Evolutionary conservation across 169 alveolate species (phyloP).

Genomic region (Plasmodium blacklocki): DNA sequence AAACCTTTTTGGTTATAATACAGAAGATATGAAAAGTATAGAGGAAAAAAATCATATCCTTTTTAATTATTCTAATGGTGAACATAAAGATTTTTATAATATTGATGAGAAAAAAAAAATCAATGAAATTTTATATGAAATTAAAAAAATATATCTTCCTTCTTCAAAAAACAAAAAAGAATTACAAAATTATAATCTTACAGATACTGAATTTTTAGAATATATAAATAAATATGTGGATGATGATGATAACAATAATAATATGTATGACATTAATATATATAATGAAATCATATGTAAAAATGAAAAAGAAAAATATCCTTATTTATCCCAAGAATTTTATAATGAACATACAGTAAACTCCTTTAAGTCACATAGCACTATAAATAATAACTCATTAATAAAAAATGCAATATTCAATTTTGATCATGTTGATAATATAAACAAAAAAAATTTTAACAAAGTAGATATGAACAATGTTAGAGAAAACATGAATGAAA

Average conservation of each 20-base stretch:
- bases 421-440: conserved; percentile 3
- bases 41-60: conserved; percentile 59
- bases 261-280: conserved; percentile 21
- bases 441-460: conserved; percentile 6
- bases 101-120: conserved; percentile 27
- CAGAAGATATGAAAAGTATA: conserved; percentile 21
- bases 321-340: not conserved
- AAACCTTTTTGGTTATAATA: conserved; percentile 19
- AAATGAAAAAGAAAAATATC: not conserved
- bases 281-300: conserved; percentile 38
- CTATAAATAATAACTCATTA: conserved; percentile 15
- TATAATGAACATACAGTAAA: conserved; percentile 35
- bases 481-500: conserved; percentile 8
- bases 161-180: conserved; percentile 9
- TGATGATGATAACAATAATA: conserved; percentile 31
- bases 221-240: conserved; percentile 51
- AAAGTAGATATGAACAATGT: not conserved
- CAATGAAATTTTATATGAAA: conserved; percentile 1
- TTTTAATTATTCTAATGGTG: conserved; percentile 16
- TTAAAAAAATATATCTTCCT: conserved; percentile 50
- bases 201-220: conserved; percentile 32
- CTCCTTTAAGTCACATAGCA: conserved; percentile 24
- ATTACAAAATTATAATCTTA: conserved; percentile 13
- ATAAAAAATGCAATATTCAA: conserved; percentile 28
- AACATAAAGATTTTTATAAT: conserved; percentile 10